These are phyloP conservation scores for Lichtheimia corymbifera DNA, from an alignment of 371 early-diverging fungal species.

Conservation along the genomic window DNA sequence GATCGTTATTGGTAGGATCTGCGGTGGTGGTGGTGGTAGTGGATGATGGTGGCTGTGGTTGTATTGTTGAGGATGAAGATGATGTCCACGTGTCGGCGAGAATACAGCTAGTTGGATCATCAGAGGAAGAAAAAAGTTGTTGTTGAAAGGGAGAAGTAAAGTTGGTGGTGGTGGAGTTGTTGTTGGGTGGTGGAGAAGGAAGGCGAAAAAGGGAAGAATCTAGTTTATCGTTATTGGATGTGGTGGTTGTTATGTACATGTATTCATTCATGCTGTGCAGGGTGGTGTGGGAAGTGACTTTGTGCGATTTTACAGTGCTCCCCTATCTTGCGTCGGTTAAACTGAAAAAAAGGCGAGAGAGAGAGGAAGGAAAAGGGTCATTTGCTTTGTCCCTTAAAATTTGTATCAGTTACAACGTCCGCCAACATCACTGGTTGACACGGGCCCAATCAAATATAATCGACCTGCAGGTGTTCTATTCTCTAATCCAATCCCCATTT, in stretches of 20 bases:
- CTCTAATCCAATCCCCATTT: too few species aligned
- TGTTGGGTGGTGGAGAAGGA: conserved; percentile 1
- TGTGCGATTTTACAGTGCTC: too few species aligned
- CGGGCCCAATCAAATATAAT: background rate
- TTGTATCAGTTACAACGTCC: conserved; percentile 1
- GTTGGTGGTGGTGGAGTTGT: conserved; percentile 1
- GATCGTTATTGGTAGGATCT: background rate
- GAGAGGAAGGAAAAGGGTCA: conserved; percentile 3
- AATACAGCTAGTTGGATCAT: too few species aligned
- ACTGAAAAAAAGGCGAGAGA: background rate
- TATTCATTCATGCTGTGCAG: background rate
- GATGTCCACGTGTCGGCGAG: too few species aligned
- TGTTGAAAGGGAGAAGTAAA: conserved; percentile 29
- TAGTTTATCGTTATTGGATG: background rate
- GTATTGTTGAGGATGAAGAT: too few species aligned
- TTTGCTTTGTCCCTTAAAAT: background rate
- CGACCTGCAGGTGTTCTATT: too few species aligned
- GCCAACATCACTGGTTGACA: background rate
- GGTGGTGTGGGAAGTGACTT: background rate
- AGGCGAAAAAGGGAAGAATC: background rate
- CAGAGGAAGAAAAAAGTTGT: too few species aligned
- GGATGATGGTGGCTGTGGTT: too few species aligned
- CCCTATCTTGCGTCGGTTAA: background rate
- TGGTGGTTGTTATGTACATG: background rate
- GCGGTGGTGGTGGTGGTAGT: background rate